These are phyloP conservation scores for Mastigamoeba balamuthi DNA, from an alignment of 78 protist genomes.

Conservation along the genomic window DNA sequence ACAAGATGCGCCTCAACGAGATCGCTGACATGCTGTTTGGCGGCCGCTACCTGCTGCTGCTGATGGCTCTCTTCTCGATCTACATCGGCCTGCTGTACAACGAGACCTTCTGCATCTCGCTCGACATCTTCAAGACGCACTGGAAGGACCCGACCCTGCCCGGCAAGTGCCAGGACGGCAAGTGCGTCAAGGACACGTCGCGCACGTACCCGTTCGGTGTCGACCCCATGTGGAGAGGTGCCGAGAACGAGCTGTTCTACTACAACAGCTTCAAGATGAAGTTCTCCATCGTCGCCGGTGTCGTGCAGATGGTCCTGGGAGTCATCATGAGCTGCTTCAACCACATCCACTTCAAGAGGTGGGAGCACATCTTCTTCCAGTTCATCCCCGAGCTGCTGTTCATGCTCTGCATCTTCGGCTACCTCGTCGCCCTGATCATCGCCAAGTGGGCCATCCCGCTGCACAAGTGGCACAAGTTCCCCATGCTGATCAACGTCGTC, in stretches of 20 bases:
- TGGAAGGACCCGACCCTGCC: no score
- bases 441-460: conserved; percentile 39
- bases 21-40: conserved; percentile 75
- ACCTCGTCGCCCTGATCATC: conserved; percentile 39
- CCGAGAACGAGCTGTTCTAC: conserved; percentile 81
- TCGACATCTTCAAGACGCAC: conserved; percentile 24
- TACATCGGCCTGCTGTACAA: conserved; percentile 96
- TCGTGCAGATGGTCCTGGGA: conserved; percentile 93
- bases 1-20: conserved; percentile 44
- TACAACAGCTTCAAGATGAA: conserved; percentile 99
- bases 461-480: no score
- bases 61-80: conserved; percentile 94
- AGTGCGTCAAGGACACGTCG: background rate
- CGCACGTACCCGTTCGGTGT: conserved; percentile 78
- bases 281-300: conserved; percentile 91
- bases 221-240: conserved; percentile 67
- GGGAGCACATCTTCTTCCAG: conserved; percentile 41
- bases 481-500: conserved; percentile 50
- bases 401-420: conserved; percentile 93
- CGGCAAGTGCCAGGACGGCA: background rate
- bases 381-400: conserved; percentile 93
- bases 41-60: conserved; percentile 94
- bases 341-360: conserved; percentile 47
- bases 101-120: conserved; percentile 77
- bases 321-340: conserved; percentile 70